A percentile compares a stretch with the other conserved stretches of the same genome.
Evolutionary conservation across 768 basidiomycete genomes (phyloP).

Genomic region (Naganishia vishniacii): DNA sequence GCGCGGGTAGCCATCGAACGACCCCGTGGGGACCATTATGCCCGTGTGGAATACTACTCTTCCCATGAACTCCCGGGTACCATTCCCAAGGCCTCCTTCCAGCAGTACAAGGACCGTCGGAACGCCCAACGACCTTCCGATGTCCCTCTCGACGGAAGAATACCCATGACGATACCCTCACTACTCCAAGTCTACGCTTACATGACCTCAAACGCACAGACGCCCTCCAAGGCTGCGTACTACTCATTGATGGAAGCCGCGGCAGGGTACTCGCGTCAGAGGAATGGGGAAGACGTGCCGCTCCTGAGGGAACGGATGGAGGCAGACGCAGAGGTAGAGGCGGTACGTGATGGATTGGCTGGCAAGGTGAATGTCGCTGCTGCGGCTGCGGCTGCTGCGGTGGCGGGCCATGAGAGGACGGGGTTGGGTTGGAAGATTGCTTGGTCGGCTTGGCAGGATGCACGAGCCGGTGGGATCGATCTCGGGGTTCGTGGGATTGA

Average conservation of each 20-base stretch:
- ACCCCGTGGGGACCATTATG: not conserved
- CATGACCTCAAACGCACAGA: constrained; percentile 24
- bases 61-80: too few relatives aligned
- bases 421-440: constrained; percentile 32
- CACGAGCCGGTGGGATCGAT: constrained; percentile 31
- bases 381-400: not conserved
- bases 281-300: not conserved
- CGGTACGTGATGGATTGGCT: not conserved
- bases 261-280: constrained; percentile 27
- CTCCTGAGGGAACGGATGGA: not conserved
- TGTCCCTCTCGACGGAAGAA: not conserved
- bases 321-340: not conserved
- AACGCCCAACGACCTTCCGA: not conserved
- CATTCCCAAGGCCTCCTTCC: too few relatives aligned
- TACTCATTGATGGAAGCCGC: constrained; percentile 32
- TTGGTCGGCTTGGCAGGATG: constrained; percentile 35
- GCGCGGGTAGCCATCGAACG: not conserved
- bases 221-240: constrained; percentile 32
- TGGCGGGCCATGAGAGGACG: constrained; percentile 1
- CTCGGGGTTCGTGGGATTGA: constrained; percentile 55
- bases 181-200: constrained; percentile 25
- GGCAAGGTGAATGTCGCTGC: too few relatives aligned
- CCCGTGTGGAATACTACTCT: too few relatives aligned
- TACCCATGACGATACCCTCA: constrained; percentile 22
- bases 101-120: too few relatives aligned